Evolutionary conservation across 2,329 filamentous ascomycete genomes (phyloP), one percentile per base, ranked within the genome.

Genomic region (Calonectria pseudoturangicola): DNA sequence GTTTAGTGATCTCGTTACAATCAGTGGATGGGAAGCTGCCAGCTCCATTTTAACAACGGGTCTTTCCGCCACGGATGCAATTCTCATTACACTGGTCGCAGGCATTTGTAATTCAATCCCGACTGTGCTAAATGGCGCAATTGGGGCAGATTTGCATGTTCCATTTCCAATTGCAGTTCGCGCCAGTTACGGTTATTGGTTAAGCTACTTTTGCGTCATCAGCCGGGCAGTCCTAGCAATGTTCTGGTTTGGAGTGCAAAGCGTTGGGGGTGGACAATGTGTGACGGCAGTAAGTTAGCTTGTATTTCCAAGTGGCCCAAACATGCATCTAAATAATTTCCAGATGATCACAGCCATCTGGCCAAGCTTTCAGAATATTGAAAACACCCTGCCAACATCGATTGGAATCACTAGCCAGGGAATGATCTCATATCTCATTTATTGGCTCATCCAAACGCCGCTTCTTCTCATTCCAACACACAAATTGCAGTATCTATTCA

Each of bases 71-170:
- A 83, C 86, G 54, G 86, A 88, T 72, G 87, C 86, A 6, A 83
- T 88, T 18, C 84, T 87, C 15, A 87, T 88, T 64, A 85, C 87
- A 12, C 83, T 88, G 69, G 86, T 87, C 39, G 87, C 87, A 66
- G 81, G 83, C 27, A 84, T 88, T 54, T 87, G 85, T 74, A 87
- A 85, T 51, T 83, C 86, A 33, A 84, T 87, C 15, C 85, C 87
- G 25, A 89, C 87, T 1, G 82, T 82, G 1, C 79, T 89, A 25
- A 89, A 88, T 56, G 87, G 82, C 9, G 76, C 79, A 45, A 82
- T 84, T 27, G 83, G 83, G 2, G 75, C 81, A 3, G 75, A 77
- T 62, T 76, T 82, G 8, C 81, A 83, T 58, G 78, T 83, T 36
- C 77, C 83, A 0, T 84, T 84, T 71, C 82, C 82, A 7, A 79